phyloP scores from a whole-genome alignment of 148 eudicot genomes.

The Vaccinium myrtillus region DNA sequence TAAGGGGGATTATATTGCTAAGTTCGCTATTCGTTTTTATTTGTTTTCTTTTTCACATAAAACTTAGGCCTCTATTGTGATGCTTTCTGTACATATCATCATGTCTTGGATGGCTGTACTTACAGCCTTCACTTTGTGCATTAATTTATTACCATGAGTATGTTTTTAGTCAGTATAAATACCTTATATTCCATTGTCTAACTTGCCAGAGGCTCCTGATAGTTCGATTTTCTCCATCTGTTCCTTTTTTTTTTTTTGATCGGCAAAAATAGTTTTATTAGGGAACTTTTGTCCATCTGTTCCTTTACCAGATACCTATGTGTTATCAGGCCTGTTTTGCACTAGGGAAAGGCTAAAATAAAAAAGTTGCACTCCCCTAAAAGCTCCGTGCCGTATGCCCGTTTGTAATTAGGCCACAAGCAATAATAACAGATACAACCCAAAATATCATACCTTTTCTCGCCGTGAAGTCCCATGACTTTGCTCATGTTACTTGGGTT shows the following conservation, averaged over 20 bases:
- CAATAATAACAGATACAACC: too few species aligned
- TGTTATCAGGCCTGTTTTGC: background rate
- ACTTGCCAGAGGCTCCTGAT: background rate
- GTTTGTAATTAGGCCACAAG: too few species aligned
- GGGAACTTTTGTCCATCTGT: too few species aligned
- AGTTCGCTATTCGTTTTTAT: background rate
- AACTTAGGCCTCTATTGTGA: background rate
- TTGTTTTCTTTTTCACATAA: background rate
- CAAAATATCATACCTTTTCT: too few species aligned
- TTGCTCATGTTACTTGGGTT: too few species aligned
- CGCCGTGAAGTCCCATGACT: too few species aligned
- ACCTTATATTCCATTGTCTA: too few species aligned
- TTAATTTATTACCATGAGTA: background rate
- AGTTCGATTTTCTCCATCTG: too few species aligned
- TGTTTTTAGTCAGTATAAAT: background rate
- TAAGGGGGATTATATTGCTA: background rate
- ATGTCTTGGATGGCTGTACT: background rate
- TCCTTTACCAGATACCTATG: background rate
- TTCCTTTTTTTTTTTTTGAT: background rate
- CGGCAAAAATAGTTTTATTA: too few species aligned
- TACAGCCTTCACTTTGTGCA: background rate
- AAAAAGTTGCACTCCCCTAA: too few species aligned
- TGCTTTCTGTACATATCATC: background rate
- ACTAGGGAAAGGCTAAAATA: background rate
- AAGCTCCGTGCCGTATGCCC: too few species aligned